Evolutionary conservation across 139 green algal species (phyloP), one percentile per base, ranked within the genome.

Genomic region (Asterochloris erici): DNA sequence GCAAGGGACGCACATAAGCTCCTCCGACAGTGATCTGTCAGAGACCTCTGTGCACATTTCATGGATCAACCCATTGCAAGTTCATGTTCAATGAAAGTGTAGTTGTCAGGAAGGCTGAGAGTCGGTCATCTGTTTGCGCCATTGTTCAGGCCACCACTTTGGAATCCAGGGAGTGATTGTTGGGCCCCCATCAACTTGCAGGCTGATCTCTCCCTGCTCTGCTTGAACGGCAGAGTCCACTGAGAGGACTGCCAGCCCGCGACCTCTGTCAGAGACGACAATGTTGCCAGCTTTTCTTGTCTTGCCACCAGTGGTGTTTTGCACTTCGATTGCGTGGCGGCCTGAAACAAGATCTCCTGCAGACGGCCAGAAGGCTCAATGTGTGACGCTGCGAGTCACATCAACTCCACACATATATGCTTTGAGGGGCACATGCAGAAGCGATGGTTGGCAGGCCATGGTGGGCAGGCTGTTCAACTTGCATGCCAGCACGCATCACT

Each of bases 61-160:
- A 54, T 54, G 38, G 6, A 54, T 54, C 38, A 6, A 54, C 38
- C 38, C 38, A 6, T 54, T 54, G 38, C 38, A 54, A 6, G 4
- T 54, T 54, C 38, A 54, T 2, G 38, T 54, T 54, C 4, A 54
- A 54, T 9, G 10, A 47, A 2, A 15, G 10, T 77, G 11, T 1
- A 77, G 73, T 1, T 38, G 15, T 29, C n/a, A 19, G 23, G 23
- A 76, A 24, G 74, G 63, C 47, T 63, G 74, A 47, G 79, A 68
- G 26, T 71, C 64, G 10, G 66, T 23, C 68, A 83, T 76, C 60
- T 90, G 85, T 21, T 77, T 54, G 10, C 87, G 85, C 88, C 88
- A 91, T 10, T 75, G 26, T 63, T 77, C 24, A 0, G 87, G 87
- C 87, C 87, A 91, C 87, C 87, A 91, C 12, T 78, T n/a, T 19